Conservation (phyloP, 371 early-diverging fungal species). For the Mucor saturninus region DNA sequence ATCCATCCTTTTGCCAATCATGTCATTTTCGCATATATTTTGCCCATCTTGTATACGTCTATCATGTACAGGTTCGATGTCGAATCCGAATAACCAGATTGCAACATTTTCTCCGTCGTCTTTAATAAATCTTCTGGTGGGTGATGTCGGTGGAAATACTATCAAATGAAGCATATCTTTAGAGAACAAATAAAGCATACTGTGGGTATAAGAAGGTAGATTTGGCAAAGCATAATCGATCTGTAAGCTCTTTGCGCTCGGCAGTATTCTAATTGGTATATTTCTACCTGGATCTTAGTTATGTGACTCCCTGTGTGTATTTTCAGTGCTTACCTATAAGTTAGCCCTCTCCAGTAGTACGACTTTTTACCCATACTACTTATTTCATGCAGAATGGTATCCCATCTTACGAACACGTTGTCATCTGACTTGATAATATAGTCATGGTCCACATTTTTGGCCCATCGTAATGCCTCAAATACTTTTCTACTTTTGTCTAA, state of each 20-base stretch:
- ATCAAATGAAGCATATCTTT: constrained; percentile 53
- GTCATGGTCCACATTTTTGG: constrained; percentile 43
- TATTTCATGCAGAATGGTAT: constrained; percentile 46
- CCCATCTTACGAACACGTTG: constrained; percentile 66
- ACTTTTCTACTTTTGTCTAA: constrained; percentile 59
- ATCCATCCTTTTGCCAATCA: constrained; percentile 62
- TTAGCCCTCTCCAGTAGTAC: constrained; percentile 64
- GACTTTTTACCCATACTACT: constrained; percentile 3
- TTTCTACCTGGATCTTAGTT: constrained; percentile 30
- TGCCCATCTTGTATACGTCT: constrained; percentile 54
- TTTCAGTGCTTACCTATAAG: constrained; percentile 16
- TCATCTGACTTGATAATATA: constrained; percentile 65
- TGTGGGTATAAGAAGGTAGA: constrained; percentile 62
- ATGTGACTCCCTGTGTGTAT: not conserved
- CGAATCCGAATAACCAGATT: constrained; percentile 65
- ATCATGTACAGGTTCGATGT: constrained; percentile 42
- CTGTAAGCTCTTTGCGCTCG: constrained; percentile 26
- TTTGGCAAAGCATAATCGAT: constrained; percentile 46
- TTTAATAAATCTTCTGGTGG: constrained; percentile 50
- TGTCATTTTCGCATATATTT: constrained; percentile 60
- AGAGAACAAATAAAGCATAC: constrained; percentile 61
- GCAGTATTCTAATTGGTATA: constrained; percentile 40
- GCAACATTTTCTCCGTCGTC: constrained; percentile 65
- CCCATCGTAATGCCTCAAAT: constrained; percentile 60
- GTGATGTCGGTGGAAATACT: constrained; percentile 29